Base-by-base conservation (phyloP, 2,329 filamentous ascomycete genomes). In the Hypoxylon sp. region DNA sequence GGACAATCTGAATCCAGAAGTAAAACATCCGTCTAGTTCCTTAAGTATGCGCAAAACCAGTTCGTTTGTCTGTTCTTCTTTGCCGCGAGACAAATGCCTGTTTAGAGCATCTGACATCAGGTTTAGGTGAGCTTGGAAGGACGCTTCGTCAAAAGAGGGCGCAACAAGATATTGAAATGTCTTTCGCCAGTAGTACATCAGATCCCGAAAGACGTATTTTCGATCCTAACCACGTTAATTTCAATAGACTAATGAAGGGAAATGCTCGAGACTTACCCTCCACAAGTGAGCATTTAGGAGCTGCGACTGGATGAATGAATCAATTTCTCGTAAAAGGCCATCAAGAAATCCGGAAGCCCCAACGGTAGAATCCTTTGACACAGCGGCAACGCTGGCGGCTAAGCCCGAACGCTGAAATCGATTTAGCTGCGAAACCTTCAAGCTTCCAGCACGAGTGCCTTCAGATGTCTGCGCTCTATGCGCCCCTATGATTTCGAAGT, bases 1-100 rank as follows among this genome's bases (percentile, higher is more conserved):
- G 0, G 80, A 86, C 11, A 96, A 77, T 52, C 86, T 86, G 76
- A 92, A 93, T 1, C 85, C 87, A 13, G 85, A 81, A 20, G 84
- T 81, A 69, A 96, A 94, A 46, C 81, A 81, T 33, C 76, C 76
- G 38, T 81, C 74, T 2, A 88, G 68, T 4, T 74, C 77, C 0
- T 73, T 67, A 1, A 78, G 65, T 29, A 84, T 69, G 8, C 70
- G 62, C 1, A 69, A 66, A 3, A 78, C 68, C n/a, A 85, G 74
- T 1, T 75, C 69, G 2, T 67, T 70, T 27, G 73, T 67, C n/a
- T 61, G 69, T 1, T 55, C 53, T 7, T 73, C 65, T 7, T 67
- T 65, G 1, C 60, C 31, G 2, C 67, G 58, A 2, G 62, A 58
- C 3, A 75, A 47, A 18, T 74, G 70, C 2, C 69, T 69, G n/a